Conservation (phyloP, 2,329 filamentous ascomycete species). For the Aspergillus caelatus region DNA sequence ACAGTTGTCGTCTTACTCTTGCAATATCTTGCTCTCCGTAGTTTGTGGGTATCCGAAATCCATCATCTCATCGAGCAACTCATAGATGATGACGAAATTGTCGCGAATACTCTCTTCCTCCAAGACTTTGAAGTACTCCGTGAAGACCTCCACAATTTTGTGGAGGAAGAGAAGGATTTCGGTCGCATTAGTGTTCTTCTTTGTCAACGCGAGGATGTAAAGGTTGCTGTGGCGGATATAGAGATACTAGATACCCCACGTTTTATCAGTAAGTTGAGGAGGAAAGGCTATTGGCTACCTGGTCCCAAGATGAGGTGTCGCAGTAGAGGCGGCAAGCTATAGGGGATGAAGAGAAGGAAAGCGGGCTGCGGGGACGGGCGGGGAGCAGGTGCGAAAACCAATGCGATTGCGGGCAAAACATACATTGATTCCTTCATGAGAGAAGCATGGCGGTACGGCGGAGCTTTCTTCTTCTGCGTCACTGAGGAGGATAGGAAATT, state of each 20-base stretch:
- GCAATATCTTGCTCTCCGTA: slow-evolving; percentile 96
- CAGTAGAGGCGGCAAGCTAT: background rate
- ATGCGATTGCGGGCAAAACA: slow-evolving; percentile 37
- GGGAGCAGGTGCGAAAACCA: slow-evolving; percentile 11
- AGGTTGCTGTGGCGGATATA: slow-evolving; percentile 99
- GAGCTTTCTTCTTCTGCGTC: slow-evolving; percentile 99
- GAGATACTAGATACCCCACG: slow-evolving; percentile 69
- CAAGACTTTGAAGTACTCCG: slow-evolving; percentile 98
- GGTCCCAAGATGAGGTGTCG: background rate
- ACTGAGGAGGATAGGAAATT: slow-evolving; percentile 92
- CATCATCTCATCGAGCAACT: slow-evolving; percentile 99
- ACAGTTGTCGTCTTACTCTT: slow-evolving; percentile 64
- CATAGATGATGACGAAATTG: slow-evolving; percentile 99
- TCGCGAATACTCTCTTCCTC: slow-evolving; percentile 98
- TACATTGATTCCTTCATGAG: slow-evolving; percentile 97
- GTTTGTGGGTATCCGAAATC: slow-evolving; percentile 99
- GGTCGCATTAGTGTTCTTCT: slow-evolving; percentile 98
- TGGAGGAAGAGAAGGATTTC: slow-evolving; percentile 98
- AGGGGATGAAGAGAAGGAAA: slow-evolving; percentile 5
- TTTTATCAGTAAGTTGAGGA: background rate
- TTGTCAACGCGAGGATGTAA: slow-evolving; percentile 95
- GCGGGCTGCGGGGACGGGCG: slow-evolving; percentile 22
- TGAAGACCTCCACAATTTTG: slow-evolving; percentile 98
- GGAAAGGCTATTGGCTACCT: slow-evolving; percentile 5
- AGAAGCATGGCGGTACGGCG: slow-evolving; percentile 96